A percentile compares a stretch with the other conserved stretches of the same genome.
phyloP scores from a whole-genome alignment of 2,329 filamentous ascomycete species.

The Meredithiella fracta region DNA sequence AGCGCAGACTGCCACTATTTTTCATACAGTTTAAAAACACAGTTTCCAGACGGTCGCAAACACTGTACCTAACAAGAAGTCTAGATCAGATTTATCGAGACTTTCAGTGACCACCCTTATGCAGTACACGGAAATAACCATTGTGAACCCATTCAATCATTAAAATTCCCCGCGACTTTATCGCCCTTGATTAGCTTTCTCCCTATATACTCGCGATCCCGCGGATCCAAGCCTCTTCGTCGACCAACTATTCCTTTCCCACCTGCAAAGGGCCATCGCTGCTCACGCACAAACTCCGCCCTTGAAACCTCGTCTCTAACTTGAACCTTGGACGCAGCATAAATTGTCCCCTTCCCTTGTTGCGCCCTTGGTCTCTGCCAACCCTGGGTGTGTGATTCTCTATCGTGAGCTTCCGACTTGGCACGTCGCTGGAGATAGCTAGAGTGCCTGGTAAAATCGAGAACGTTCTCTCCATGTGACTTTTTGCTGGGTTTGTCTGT shows the following conservation, averaged over 20 bases:
- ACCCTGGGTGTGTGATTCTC: not conserved
- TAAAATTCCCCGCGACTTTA: no score
- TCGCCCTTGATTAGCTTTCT: no score
- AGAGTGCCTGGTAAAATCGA: not conserved
- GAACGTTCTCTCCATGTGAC: no score
- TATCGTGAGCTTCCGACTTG: not conserved
- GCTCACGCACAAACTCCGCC: not conserved
- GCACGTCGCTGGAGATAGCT: not conserved
- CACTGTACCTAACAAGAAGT: not conserved
- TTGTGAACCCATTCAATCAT: no score
- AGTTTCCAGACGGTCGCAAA: not conserved
- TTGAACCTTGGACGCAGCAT: slow-evolving; percentile 1
- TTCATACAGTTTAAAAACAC: not conserved
- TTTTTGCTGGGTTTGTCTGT: not conserved
- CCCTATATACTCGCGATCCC: no score
- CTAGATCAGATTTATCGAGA: no score
- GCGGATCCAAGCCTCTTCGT: no score
- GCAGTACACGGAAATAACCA: no score
- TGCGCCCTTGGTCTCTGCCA: not conserved
- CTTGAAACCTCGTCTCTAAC: not conserved
- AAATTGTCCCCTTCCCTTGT: not conserved
- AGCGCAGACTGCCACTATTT: not conserved
- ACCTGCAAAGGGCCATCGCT: not conserved
- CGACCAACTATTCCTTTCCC: no score
- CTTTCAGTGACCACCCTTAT: no score